Percentiles rank a stretch among this genome's conserved stretches.
These are phyloP conservation scores for Sclerotinia subarctica DNA, from an alignment of 2,329 filamentous ascomycete genomes.

Conservation along the genomic window DNA sequence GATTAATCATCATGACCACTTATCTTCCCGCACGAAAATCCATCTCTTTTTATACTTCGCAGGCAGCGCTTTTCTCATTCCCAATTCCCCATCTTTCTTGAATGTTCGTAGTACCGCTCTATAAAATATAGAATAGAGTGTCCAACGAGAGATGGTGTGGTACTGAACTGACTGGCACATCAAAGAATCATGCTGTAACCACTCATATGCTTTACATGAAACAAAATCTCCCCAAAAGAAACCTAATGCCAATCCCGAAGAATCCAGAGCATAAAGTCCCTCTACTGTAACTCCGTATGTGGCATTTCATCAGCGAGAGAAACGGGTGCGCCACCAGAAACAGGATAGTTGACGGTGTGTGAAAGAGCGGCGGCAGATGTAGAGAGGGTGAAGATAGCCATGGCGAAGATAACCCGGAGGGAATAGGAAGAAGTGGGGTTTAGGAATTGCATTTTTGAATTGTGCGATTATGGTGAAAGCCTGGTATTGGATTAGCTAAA, in stretches of 20 bases:
- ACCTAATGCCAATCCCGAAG: neutral
- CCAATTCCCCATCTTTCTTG: neutral
- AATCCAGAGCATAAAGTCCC: neutral
- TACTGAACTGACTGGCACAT: neutral
- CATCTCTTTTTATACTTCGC: neutral
- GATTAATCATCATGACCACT: neutral
- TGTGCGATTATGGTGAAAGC: neutral
- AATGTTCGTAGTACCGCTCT: neutral
- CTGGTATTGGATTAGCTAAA: neutral
- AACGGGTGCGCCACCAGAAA: neutral
- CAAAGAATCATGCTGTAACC: no score
- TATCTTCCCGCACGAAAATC: neutral
- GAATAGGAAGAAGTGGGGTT: neutral
- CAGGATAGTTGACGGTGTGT: neutral
- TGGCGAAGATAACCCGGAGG: neutral
- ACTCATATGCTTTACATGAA: neutral
- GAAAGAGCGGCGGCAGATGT: neutral
- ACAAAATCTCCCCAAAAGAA: accelerated
- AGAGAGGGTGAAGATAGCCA: neutral
- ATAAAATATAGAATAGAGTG: neutral
- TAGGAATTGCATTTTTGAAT: neutral
- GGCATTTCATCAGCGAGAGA: neutral
- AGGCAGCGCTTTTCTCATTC: no score
- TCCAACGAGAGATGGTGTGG: neutral
- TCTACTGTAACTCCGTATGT: neutral